These are phyloP conservation scores for Artemisia tridentata DNA, from an alignment of 129 eudicot genomes.

Conservation along the genomic window DNA sequence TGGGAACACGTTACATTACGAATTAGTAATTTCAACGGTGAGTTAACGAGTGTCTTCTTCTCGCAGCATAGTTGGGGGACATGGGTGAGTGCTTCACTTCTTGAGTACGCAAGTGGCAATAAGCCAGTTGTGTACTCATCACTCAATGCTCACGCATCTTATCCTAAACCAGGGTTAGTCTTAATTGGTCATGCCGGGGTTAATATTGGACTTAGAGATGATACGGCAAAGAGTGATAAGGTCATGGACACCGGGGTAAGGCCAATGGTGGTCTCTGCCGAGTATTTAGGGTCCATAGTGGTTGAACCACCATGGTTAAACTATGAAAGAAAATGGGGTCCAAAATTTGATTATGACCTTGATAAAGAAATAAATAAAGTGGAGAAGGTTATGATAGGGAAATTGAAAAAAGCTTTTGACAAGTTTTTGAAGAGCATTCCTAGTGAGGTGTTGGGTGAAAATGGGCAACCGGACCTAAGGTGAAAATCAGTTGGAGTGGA, in stretches of 20 bases:
- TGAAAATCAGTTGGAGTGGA: slow-evolving; percentile 71
- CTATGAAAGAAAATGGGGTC: slow-evolving; percentile 83
- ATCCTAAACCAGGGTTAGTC: slow-evolving; percentile 45
- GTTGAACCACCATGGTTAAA: slow-evolving; percentile 75
- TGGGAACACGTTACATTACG: slow-evolving; percentile 62
- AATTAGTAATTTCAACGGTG: slow-evolving; percentile 47
- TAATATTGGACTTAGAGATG: slow-evolving; percentile 59
- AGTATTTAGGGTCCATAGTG: slow-evolving; percentile 38
- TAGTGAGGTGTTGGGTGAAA: slow-evolving; percentile 66
- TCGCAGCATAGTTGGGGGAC: slow-evolving; percentile 47
- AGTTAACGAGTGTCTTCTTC: slow-evolving; percentile 38
- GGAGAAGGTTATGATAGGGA: slow-evolving; percentile 50
- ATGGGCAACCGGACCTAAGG: slow-evolving; percentile 89
- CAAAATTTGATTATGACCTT: slow-evolving; percentile 55
- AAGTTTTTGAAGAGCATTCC: slow-evolving; percentile 52
- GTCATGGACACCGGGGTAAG: slow-evolving; percentile 51
- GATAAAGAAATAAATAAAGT: slow-evolving; percentile 50
- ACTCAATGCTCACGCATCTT: slow-evolving; percentile 41
- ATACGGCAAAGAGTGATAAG: slow-evolving; percentile 39
- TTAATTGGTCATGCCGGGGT: slow-evolving; percentile 40
- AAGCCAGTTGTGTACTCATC: slow-evolving; percentile 46
- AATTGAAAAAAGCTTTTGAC: slow-evolving; percentile 37
- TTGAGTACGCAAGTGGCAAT: slow-evolving; percentile 45
- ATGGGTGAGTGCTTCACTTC: slow-evolving; percentile 47
- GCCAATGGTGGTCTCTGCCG: slow-evolving; percentile 47